Evolutionary conservation across 2,329 filamentous ascomycete species (phyloP).

Genomic region (Chaetomiaceae sp.): DNA sequence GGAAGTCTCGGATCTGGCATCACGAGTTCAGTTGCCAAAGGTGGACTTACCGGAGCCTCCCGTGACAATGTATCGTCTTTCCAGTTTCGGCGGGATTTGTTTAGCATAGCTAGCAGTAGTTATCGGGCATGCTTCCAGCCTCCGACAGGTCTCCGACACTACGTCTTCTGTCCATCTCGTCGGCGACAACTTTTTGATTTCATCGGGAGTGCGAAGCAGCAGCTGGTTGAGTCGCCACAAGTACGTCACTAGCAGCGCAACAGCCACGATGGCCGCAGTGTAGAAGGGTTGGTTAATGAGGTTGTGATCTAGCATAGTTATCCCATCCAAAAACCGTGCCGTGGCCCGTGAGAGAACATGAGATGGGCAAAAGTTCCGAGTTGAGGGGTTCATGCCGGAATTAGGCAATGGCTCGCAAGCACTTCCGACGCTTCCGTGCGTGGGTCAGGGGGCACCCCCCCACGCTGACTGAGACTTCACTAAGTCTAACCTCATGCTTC

Average conservation of each 20-base stretch:
- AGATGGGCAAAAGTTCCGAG: no score
- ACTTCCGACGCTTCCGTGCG: no score
- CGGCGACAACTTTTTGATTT: slow-evolving; percentile 31
- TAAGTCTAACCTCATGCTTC: no score
- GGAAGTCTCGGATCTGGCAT: neutral
- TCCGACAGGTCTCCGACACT: slow-evolving; percentile 33
- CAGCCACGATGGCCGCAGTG: neutral
- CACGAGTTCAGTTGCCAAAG: neutral
- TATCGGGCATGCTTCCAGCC: slow-evolving; percentile 34
- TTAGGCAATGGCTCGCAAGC: no score
- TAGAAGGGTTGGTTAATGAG: neutral
- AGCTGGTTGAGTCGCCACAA: slow-evolving; percentile 34
- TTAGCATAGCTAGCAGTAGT: slow-evolving; percentile 31
- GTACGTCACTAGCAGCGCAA: slow-evolving; percentile 12
- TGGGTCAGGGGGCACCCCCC: no score
- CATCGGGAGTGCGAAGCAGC: slow-evolving; percentile 35
- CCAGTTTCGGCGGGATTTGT: slow-evolving; percentile 37
- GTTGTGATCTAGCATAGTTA: neutral
- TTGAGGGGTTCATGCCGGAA: no score
- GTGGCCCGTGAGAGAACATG: no score
- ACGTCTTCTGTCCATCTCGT: slow-evolving; percentile 36
- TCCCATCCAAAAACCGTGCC: no score
- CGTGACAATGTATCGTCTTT: slow-evolving; percentile 43
- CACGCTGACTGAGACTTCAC: no score
- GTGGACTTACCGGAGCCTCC: slow-evolving; percentile 41